Evolutionary conservation across 1,139 yeast species (phyloP).

Genomic region (Lodderomyces oxycetoniae): DNA sequence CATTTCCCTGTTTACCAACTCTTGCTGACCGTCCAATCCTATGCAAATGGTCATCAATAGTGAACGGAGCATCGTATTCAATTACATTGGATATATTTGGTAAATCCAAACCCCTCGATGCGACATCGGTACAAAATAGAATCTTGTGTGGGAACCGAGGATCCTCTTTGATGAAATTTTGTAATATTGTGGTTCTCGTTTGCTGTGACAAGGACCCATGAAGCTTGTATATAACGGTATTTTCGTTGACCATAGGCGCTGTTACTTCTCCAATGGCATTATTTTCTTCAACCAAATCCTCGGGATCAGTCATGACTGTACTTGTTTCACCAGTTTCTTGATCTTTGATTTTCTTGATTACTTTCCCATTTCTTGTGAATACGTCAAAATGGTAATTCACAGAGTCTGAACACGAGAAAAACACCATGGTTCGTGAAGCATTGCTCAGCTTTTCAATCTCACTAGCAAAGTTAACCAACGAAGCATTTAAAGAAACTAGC

Average conservation of each 20-base stretch:
- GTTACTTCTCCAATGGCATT: slow-evolving; percentile 40
- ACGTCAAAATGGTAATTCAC: slow-evolving; percentile 86
- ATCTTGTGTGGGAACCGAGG: slow-evolving; percentile 31
- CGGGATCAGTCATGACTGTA: slow-evolving; percentile 12
- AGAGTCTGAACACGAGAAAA: slow-evolving; percentile 90
- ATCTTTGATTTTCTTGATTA: slow-evolving; percentile 26
- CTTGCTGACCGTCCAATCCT: slow-evolving; percentile 74
- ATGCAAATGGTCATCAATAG: slow-evolving; percentile 67
- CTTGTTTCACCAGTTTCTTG: slow-evolving; percentile 23
- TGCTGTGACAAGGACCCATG: slow-evolving; percentile 91
- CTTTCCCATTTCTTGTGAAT: slow-evolving; percentile 56
- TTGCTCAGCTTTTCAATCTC: slow-evolving; percentile 10
- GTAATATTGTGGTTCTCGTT: slow-evolving; percentile 70
- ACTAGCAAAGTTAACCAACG: slow-evolving; percentile 46
- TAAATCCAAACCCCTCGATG: slow-evolving; percentile 67
- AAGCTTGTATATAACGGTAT: slow-evolving; percentile 61
- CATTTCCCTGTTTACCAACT: slow-evolving; percentile 63
- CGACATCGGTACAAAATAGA: slow-evolving; percentile 78
- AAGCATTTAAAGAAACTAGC: slow-evolving; percentile 71
- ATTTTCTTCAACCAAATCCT: slow-evolving; percentile 19
- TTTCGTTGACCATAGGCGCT: slow-evolving; percentile 50
- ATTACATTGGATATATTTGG: slow-evolving; percentile 62
- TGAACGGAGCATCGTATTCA: slow-evolving; percentile 67
- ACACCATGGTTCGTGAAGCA: slow-evolving; percentile 63
- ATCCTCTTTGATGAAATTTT: slow-evolving; percentile 48